Evolutionary conservation across 768 basidiomycete genomes (phyloP), one percentile per base, ranked within the genome.

Genomic region (Clathrus columnatus): DNA sequence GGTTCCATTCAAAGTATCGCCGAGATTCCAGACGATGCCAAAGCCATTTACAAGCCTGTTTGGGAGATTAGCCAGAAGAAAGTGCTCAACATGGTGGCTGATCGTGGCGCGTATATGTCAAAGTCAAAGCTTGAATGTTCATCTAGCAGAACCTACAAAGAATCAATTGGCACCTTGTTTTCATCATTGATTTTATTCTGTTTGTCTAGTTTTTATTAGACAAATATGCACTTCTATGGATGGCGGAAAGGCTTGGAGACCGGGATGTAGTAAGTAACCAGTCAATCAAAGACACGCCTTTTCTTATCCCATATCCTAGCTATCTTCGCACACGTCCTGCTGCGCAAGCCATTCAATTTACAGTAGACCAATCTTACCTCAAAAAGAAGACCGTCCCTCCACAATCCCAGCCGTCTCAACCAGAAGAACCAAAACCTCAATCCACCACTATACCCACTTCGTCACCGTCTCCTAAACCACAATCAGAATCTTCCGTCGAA

Each of bases 51-150:
- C 83, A 97, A 97, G 77, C 98, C 95, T n/a, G 95, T 97, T 48
- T 99, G 95, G 95, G 95, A 99, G 75, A 94, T 99, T 70, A 85
- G 82, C 45, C 95, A 98, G 75, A 98, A 97, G 88, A 93, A 91
- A 68, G 84, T 99, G 60, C 84, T 99, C 57, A 95, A 99, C 73
- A 79, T 99, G 62, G 87, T 96, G 51, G 96, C 96, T n/a, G 96
- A 99, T 68, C 92, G 96, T 58, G 95, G 94, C 36, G 92, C 96
- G 1, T 99, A 85, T 98, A 70, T 95, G 92, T 72, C 95, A 99
- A 70, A 85, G 83, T 61, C 95, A 98, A 73, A 87, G 85, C 59
- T 73, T 99, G 68, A 98, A 98, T 69, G 81, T 99, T 56, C 95
- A 97, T 68, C 71, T 99, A 48, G 84, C 89, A 67, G 75, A 85